Evolutionary conservation across 1,284 basidiomycete species (phyloP).

Genomic region (Cutaneotrichosporon cavernicola): DNA sequence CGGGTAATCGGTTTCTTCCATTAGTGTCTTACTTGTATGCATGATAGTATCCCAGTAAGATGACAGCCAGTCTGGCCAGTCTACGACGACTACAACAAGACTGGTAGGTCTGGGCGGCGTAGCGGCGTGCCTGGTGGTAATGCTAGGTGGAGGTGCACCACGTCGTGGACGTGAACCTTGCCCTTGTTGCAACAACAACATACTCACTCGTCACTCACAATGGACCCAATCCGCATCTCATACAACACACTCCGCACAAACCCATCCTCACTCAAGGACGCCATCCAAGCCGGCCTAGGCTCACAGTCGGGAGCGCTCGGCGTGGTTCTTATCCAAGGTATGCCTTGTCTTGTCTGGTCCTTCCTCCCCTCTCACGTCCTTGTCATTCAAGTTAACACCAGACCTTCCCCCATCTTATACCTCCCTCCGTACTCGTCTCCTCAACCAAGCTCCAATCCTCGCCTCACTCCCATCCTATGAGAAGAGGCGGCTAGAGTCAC

Average conservation of each 20-base stretch:
- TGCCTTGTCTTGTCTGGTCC: constrained; percentile 13
- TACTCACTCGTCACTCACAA: constrained; percentile 1
- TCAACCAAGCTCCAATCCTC: constrained; percentile 71
- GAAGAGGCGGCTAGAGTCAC: constrained; percentile 65
- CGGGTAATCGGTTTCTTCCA: background rate
- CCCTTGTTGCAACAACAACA: background rate
- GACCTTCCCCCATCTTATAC: constrained; percentile 71
- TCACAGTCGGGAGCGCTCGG: constrained; percentile 71
- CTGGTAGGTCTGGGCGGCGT: background rate
- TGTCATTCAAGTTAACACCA: constrained; percentile 17
- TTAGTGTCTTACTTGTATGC: background rate
- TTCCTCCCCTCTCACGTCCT: background rate
- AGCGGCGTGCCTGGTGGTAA: background rate
- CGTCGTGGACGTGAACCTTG: background rate
- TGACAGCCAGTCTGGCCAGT: no score
- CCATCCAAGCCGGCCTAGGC: constrained; percentile 71
- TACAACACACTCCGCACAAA: constrained; percentile 63
- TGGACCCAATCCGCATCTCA: constrained; percentile 62
- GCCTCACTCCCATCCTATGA: constrained; percentile 64
- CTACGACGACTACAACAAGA: background rate
- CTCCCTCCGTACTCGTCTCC: constrained; percentile 64
- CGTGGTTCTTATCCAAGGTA: constrained; percentile 67
- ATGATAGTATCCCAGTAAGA: background rate
- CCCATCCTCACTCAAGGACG: constrained; percentile 61
- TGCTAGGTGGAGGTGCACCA: background rate